Conservation (phyloP, 2,329 filamentous ascomycete genomes). For the Pyricularia grisea region DNA sequence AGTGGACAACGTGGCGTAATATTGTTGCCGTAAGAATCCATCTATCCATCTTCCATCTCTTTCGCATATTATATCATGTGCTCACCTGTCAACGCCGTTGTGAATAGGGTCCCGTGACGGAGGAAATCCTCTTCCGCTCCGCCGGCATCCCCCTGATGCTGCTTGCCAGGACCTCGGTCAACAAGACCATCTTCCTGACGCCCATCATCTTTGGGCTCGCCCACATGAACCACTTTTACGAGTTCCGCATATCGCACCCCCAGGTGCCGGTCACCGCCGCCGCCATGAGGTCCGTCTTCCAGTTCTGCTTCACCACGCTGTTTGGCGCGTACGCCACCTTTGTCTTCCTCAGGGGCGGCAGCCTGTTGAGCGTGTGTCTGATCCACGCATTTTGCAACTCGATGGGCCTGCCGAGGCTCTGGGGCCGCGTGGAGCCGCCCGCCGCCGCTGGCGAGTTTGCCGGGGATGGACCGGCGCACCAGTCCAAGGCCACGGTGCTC, state of each 20-base stretch:
- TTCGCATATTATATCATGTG: not conserved
- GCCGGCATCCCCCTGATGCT: constrained; percentile 77
- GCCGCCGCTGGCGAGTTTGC: constrained; percentile 14
- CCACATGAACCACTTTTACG: constrained; percentile 92
- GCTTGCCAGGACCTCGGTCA: constrained; percentile 49
- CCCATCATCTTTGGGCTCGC: constrained; percentile 89
- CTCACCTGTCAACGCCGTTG: constrained; percentile 7
- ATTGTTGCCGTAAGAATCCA: constrained; percentile 61
- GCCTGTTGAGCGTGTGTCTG: constrained; percentile 62
- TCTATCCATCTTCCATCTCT: not conserved
- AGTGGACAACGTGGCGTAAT: constrained; percentile 81
- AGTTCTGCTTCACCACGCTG: constrained; percentile 82
- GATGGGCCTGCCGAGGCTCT: constrained; percentile 80
- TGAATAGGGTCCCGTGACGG: constrained; percentile 69
- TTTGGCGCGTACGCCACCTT: constrained; percentile 95
- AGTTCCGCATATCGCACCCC: constrained; percentile 77
- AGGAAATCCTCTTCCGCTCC: constrained; percentile 90
- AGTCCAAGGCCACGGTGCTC: constrained; percentile 39
- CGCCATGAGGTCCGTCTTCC: constrained; percentile 65
- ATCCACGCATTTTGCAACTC: constrained; percentile 89
- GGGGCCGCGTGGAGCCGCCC: constrained; percentile 59
- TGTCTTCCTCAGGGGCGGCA: constrained; percentile 76
- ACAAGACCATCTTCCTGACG: constrained; percentile 65
- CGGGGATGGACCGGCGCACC: constrained; percentile 16
- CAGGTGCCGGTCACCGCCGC: constrained; percentile 53